Base-by-base conservation (phyloP, 2,329 filamentous ascomycete genomes). In the Aspergillus japonicus region DNA sequence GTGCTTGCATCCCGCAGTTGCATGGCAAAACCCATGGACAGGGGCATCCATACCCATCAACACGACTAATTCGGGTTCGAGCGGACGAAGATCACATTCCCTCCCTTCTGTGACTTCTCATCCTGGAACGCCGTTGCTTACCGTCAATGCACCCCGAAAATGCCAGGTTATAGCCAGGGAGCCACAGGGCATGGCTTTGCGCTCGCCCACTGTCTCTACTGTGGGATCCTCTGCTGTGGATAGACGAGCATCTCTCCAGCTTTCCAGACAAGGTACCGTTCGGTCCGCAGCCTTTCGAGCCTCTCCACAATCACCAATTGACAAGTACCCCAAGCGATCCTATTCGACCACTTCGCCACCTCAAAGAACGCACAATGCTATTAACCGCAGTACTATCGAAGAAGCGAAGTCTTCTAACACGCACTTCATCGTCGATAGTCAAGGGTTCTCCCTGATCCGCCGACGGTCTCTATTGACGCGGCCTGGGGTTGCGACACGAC, bases 1-100 rank as follows among this genome's bases (percentile, higher is more conserved):
- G 31, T 58, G 62, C 8, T 56, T 64, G 3, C 64, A 44, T 16
- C 39, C 58, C 35, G 60, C 64, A 47, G 53, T 63, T 57, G 52
- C 64, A 26, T 75, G 72, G 73, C 71, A 73, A 62, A 71, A 73
- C n/a, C 71, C 73, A 24, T 76, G 72, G 73, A 72, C 68, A n/a
- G 67, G 66, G 12, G 64, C 64, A 31, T 65, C 61, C 26, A 63
- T 70, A 48, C 62, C 73, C 8, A 50, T 66, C 56, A 57, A 47
- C 26, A 42, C 57, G 4, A 49, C 61, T 5, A 66, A 61, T 3
- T 26, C 56, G 19, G 59, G 62, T n/a, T 47, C 56, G 4, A 57
- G 59, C 3, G 55, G 52, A 21, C 57, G 55, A 50, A 57, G 62
- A 12, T 65, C 67, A 14, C 68, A 68, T 16, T 69, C 69, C 26